Evolutionary conservation across 2,329 filamentous ascomycete species (phyloP).

Genomic region (Endocalyx cinctus): DNA sequence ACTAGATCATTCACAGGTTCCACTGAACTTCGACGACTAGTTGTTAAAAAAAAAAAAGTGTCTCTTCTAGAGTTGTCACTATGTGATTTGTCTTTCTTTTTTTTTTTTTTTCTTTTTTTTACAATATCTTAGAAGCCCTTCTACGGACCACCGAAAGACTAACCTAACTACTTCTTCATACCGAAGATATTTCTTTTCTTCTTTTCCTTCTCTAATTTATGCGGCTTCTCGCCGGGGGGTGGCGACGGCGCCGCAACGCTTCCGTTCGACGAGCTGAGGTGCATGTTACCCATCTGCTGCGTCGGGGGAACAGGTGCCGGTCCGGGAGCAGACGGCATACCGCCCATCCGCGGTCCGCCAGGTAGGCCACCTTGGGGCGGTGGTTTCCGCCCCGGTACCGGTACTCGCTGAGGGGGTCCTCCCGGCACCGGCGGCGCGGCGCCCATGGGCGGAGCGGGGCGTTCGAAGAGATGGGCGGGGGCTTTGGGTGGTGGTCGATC

Average conservation of each 20-base stretch:
- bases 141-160: no score
- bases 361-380: conserved; percentile 30
- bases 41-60: no score
- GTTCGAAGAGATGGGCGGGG: conserved; percentile 81
- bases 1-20: no score
- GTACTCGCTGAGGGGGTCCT: conserved; percentile 22
- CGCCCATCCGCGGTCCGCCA: conserved; percentile 24
- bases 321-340: conserved; percentile 15
- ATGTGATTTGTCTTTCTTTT: no score
- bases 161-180: conserved; percentile 55
- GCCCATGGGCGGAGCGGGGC: conserved; percentile 44
- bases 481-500: conserved; percentile 77
- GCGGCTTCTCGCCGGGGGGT: conserved; percentile 31
- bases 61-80: no score
- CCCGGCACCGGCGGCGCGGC: conserved; percentile 21
- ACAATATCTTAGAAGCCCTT: no score
- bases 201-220: conserved; percentile 53
- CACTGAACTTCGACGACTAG: no score
- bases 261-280: conserved; percentile 29
- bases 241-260: conserved; percentile 1
- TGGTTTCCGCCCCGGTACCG: conserved; percentile 24
- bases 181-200: conserved; percentile 56
- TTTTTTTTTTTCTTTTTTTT: no score
- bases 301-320: conserved; percentile 46
- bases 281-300: conserved; percentile 53